Base-by-base conservation (phyloP, 164 flowering plant genomes). In the Macadamia integrifolia region DNA sequence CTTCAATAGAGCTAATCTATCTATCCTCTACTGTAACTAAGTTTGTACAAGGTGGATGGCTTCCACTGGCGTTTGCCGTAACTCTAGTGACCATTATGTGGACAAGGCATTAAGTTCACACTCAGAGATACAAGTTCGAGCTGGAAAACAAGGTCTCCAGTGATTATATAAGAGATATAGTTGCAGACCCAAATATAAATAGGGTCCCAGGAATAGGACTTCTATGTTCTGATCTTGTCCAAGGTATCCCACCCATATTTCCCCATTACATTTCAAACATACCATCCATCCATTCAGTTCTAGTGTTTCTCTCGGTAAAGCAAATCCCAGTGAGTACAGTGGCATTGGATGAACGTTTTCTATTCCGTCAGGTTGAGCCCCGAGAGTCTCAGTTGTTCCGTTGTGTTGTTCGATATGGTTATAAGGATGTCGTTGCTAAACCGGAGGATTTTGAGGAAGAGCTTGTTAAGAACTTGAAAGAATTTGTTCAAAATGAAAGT, bases 191-290 rank as follows among this genome's bases (percentile, higher is more conserved):
- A 23, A 23, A 23, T 23, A 23, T 23, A 23, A 23, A 23, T 23
- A 23, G 91, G 52, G 60, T 86, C 0, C 94, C 90, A 0, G 94
- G 94, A 31, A 72, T 91, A 8, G 92, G 81, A 10, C 78, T 44
- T 23, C 58, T 89, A 28, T 91, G 85, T 70, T 84, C 92, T 0
- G 92, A 91, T 64, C 91, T 91, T 17, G 93, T 85, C 0, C 90
- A 86, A 86, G 97, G 97, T 43, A 80, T 88, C 64, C 91, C 97
- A 56, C 94, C 88, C 0, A 86, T 91, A 32, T 87, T 91, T 62
- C 75, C 82, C 6, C 92, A 91, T 66, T 86, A 78, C 60, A 61
- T 86, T n/a, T 62, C 75, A 49, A 86, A 81, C 66, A 60, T 91
- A 2, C 91, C 88, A 14, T 78, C 90, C n/a, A 65, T 87, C 49